These are phyloP conservation scores for Botrytis porri DNA, from an alignment of 2,329 filamentous ascomycete genomes.

Conservation along the genomic window DNA sequence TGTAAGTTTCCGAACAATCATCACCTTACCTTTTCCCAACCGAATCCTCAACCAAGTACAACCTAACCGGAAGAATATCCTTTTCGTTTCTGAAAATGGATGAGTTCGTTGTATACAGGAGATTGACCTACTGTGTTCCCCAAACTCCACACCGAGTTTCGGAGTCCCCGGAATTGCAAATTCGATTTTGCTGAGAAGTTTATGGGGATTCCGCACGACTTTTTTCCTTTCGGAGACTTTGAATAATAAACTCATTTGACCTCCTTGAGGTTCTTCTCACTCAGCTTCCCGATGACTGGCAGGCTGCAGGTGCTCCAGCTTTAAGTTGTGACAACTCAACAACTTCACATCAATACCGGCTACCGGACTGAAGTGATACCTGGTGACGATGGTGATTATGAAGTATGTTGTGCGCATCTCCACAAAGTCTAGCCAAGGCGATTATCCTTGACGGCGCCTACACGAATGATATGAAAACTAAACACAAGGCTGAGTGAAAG, in stretches of 20 bases:
- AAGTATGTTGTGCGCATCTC: neutral
- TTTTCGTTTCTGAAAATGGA: neutral
- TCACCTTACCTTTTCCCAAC: neutral
- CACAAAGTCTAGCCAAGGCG: neutral
- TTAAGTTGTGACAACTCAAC: neutral
- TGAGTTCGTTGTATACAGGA: neutral
- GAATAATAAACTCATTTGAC: neutral
- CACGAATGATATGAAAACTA: neutral
- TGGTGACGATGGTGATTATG: neutral
- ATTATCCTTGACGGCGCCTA: slow-evolving; percentile 5
- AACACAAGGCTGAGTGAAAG: slow-evolving; percentile 7
- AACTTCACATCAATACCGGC: neutral
- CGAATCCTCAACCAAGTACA: neutral
- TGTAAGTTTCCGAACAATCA: neutral
- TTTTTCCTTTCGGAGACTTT: neutral
- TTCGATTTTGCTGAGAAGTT: neutral
- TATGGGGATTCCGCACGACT: neutral
- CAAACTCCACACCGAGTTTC: neutral
- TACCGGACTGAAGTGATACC: slow-evolving; percentile 8
- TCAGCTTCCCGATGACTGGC: neutral
- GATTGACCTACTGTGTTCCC: neutral
- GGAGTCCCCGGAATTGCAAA: neutral
- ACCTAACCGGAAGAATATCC: neutral
- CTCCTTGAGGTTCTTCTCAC: neutral
- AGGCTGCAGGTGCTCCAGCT: neutral